Percentiles rank a stretch among this genome's conserved stretches.
phyloP scores from a whole-genome alignment of 768 basidiomycete genomes.

The Tricholoma hemisulphureum region DNA sequence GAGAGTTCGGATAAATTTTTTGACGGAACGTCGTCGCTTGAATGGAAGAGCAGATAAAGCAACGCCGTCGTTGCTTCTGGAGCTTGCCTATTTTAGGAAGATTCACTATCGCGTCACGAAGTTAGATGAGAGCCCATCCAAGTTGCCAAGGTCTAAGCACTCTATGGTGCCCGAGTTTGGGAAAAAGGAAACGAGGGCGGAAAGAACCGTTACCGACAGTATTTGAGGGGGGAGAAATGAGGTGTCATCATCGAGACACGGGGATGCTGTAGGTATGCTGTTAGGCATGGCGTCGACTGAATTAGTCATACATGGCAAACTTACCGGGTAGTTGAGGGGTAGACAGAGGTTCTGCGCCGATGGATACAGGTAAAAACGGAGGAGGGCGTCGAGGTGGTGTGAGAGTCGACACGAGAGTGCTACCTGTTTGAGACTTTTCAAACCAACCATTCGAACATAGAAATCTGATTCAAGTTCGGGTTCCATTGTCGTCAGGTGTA shows the following conservation, averaged over 20 bases:
- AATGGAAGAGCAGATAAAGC: too few species aligned
- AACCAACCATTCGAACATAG: background rate
- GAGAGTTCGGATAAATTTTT: too few species aligned
- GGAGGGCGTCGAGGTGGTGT: background rate
- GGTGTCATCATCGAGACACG: background rate
- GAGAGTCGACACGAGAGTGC: background rate
- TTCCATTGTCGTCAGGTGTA: background rate
- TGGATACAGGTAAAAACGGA: background rate
- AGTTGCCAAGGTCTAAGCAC: background rate
- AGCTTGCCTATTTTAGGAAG: too few species aligned
- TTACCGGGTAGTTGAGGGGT: background rate
- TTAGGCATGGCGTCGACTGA: background rate
- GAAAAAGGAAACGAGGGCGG: background rate
- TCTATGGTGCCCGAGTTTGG: background rate
- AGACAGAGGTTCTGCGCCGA: background rate
- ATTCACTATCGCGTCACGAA: too few species aligned
- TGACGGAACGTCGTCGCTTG: too few species aligned
- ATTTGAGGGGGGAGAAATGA: background rate
- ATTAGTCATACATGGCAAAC: background rate
- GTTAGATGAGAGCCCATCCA: too few species aligned
- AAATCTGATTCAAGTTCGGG: background rate
- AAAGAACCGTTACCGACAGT: background rate
- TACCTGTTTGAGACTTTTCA: background rate
- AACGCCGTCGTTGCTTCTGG: too few species aligned
- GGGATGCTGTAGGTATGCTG: background rate